Evolutionary conservation across 1,139 yeast genomes (phyloP), one percentile per base, ranked within the genome.

Genomic region (Nakaseomyces delphensis): DNA sequence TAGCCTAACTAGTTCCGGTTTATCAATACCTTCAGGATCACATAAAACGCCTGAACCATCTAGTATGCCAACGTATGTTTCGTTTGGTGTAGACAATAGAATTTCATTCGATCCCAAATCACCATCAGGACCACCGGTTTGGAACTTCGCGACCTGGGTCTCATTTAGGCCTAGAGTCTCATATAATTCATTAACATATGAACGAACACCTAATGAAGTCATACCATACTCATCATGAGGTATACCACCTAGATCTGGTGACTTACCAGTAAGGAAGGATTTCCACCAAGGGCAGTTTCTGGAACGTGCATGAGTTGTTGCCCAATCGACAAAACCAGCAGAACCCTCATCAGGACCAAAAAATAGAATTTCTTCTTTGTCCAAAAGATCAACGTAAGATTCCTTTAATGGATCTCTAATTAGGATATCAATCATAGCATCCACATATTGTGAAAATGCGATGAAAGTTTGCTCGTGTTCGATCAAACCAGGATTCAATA

Each of bases 281-380:
- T 87, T 89, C 98, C 98, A 91, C 95, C 95, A 87, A 49, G 95
- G 91, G 40, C 97, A 96, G 49, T 95, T 95, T 65, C 98, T 80
- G 48, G 70, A 69, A 59, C 85, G 79, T 31, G 98, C 98, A 62
- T 91, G 98, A 52, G 79, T 69, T 36, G 97, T 91, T n/a, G 98
- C 98, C 98, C 98, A 91, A 64, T 91, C 89, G 44, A 89, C 95
- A 57, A 84, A 81, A 25, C 82, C 83, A 28, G 98, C 97, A 46
- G 97, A 87, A 65, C 95, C 95, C 71, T 91, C 98, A 68, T 91
- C 98, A 16, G 98, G 98, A 43, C 98, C 98, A 78, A 91, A 83
- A 66, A 85, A 91, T 55, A 91, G 70, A 54, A 91, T 91, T 70
- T 91, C 98, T 41, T 83, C 86, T 59, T 82, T 75, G 49, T 78